Evolutionary conservation across 352 stramenopile genomes (phyloP), one percentile per base, ranked within the genome.

Genomic region (Phytophthora ohioensis): DNA sequence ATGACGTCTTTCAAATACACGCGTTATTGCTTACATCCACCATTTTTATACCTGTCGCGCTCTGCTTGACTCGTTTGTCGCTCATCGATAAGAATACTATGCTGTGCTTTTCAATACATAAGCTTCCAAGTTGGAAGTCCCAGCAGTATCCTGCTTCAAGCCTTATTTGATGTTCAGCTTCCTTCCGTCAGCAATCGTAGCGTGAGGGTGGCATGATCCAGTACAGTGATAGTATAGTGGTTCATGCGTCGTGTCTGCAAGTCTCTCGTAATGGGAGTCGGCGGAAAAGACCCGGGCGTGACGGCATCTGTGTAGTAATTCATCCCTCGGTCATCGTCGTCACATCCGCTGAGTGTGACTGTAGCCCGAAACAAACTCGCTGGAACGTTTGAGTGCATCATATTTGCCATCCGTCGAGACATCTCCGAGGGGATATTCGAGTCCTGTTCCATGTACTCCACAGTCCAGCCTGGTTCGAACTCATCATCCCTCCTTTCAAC

Each of bases 391-490:
- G 84, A 91, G 58, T 95, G 84, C 87, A 95, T 95, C 85, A 95
- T 95, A 57, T 79, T 65, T 5, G 72, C 73, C 87, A 95, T 95
- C 15, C 81, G 75, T 4, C 76, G 85, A 43, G 77, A 85, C 63
- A 95, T 83, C 48, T 85, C 82, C 6, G 75, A 81, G 15, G 87
- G 80, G 21, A 95, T 78, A 10, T 64, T 72, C 2, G 85, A 80
- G 70, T 89, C 85, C 53, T 89, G 79, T 55, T 95, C 82, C 76
- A 92, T 87, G 71, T 95, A 95, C 64, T 93, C 81, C 12, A 95
- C 75, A 2, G 87, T 82, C 87, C 87, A 95, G 5, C 87, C 85
- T 15, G 86, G 80, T 39, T 95, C 87, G 27, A 84, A 71, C 51
- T 62, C 54, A 3, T 73, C 51, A 32, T 80, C 73, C 11, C 10